Conservation (phyloP, 176 grass and related monocot species). For the Zizania latifolia region DNA sequence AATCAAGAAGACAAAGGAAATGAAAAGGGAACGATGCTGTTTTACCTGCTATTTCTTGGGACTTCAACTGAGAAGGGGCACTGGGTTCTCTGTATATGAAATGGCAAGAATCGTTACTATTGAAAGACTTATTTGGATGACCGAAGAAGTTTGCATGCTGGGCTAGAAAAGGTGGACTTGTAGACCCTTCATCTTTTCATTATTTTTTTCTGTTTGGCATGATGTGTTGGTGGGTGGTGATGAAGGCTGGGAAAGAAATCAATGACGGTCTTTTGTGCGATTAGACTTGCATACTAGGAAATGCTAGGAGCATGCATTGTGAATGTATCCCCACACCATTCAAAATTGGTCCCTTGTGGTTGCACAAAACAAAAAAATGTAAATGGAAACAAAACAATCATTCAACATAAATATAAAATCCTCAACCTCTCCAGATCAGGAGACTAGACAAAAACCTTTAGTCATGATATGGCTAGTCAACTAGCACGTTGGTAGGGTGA, state of each 20-base stretch:
- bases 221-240: not conserved
- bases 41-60: constrained; percentile 34
- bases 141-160: not conserved
- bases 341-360: not conserved
- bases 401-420: not conserved
- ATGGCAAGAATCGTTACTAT: not conserved
- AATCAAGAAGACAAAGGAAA: not conserved
- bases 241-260: not conserved
- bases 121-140: not conserved
- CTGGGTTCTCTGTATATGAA: constrained; percentile 33
- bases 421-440: not conserved
- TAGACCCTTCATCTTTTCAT: not conserved
- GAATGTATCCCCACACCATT: not conserved
- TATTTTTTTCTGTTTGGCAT: not conserved
- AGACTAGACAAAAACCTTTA: too few relatives aligned
- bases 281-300: not conserved
- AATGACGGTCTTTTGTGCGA: not conserved
- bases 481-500: not conserved
- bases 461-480: not conserved
- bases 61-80: constrained; percentile 31
- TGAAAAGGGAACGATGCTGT: not conserved
- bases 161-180: not conserved
- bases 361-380: not conserved
- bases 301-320: not conserved
- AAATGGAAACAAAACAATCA: not conserved